Percentiles rank a stretch among this genome's conserved stretches.
These are phyloP conservation scores for Starmerella ratchasimensis DNA, from an alignment of 805 yeast species.

Conservation along the genomic window DNA sequence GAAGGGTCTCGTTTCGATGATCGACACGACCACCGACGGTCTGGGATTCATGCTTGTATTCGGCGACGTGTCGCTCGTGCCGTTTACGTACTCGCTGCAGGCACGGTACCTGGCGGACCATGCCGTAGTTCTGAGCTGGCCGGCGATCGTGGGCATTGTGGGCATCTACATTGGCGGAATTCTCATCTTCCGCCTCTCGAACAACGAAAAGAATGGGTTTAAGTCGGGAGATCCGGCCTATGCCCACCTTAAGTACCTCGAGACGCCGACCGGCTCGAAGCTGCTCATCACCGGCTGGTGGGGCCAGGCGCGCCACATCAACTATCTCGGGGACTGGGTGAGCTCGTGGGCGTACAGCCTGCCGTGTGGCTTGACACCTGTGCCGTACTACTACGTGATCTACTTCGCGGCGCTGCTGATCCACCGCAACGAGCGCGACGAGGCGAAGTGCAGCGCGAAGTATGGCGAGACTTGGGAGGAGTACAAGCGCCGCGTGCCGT, in stretches of 20 bases:
- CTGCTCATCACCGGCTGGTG: constrained; percentile 91
- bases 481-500: constrained; percentile 71
- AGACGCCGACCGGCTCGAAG: constrained; percentile 64
- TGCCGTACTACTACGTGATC: constrained; percentile 75
- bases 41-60: constrained; percentile 92
- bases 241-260: constrained; percentile 53
- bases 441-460: constrained; percentile 73
- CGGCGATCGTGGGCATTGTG: constrained; percentile 31
- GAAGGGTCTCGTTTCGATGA: constrained; percentile 81
- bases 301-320: constrained; percentile 83
- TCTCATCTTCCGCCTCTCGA: constrained; percentile 70
- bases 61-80: constrained; percentile 87
- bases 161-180: constrained; percentile 48
- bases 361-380: constrained; percentile 67
- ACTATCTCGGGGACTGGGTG: constrained; percentile 91
- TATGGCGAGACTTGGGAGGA: constrained; percentile 79
- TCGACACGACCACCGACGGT: constrained; percentile 92
- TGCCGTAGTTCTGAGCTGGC: constrained; percentile 40
- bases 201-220: constrained; percentile 73
- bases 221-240: constrained; percentile 55
- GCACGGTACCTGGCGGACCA: constrained; percentile 63
- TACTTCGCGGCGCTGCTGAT: constrained; percentile 71
- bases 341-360: constrained; percentile 87
- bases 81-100: constrained; percentile 81
- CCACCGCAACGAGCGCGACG: constrained; percentile 87